These are phyloP conservation scores for slime mould (Dictyostelium discoideum) DNA, from an alignment of 78 protist species.

Conservation along the genomic window DNA sequence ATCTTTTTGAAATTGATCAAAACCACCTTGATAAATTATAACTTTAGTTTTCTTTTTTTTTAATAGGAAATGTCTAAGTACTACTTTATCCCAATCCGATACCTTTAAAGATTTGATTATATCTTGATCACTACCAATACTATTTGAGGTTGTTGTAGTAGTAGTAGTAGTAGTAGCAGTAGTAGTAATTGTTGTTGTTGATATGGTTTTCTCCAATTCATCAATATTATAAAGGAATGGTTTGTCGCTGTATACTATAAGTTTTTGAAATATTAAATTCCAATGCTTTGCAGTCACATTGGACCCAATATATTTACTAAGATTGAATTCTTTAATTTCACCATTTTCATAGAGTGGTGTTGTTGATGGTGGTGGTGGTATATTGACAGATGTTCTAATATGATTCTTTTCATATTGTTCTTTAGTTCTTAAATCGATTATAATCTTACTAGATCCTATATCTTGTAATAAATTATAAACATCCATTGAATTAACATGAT, in stretches of 20 bases:
- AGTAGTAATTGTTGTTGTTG: neutral
- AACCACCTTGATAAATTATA: constrained; percentile 31
- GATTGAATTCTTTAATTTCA: constrained; percentile 1
- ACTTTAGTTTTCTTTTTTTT: neutral
- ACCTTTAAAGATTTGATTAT: neutral
- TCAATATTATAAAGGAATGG: neutral
- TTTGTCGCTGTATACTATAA: constrained; percentile 12
- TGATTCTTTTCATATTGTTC: constrained; percentile 19
- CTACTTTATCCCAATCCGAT: constrained; percentile 10
- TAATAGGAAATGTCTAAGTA: neutral
- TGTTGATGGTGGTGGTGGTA: constrained; percentile 25
- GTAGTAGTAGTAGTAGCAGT: neutral
- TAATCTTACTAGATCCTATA: constrained; percentile 13
- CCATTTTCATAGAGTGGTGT: neutral
- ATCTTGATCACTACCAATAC: neutral
- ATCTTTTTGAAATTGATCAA: neutral
- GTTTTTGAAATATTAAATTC: constrained; percentile 26
- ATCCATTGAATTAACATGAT: constrained; percentile 9
- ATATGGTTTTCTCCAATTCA: neutral
- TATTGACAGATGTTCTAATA: constrained; percentile 4
- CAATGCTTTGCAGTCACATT: constrained; percentile 20
- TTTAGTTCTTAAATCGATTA: constrained; percentile 46
- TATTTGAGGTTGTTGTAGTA: neutral
- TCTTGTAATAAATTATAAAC: constrained; percentile 73
- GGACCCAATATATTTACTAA: constrained; percentile 21